Evolutionary conservation across 192 early-diverging fungal genomes (phyloP), one percentile per base, ranked within the genome.

Genomic region (Rhizophagus prolifer): DNA sequence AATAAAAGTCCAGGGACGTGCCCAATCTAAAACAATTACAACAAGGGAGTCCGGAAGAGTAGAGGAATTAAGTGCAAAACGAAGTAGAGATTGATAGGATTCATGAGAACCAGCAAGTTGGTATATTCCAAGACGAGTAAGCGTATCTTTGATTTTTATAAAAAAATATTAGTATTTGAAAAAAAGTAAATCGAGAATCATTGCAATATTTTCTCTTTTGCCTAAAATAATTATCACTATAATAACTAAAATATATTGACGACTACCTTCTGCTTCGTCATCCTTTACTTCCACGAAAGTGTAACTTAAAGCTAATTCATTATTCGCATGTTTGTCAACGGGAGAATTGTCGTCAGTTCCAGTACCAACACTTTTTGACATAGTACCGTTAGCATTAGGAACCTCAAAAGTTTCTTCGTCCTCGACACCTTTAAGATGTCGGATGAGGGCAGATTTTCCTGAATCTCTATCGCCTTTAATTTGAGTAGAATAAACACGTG

Each of bases 11-110:
- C 95, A 96, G 25, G 96, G 96, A 81, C 87, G 85, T 26, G 90
- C 86, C 96, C 96, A 98, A 84, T 98, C 96, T 59, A 98, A 84
- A 60, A 92, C 90, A 66, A 98, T 86, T 1, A 96, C 83, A 0
- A 93, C 90, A 31, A 91, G 80, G 0, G 90, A 85, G 71, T 90
- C 85, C 0, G 86, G 75, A 38, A 95, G 77, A 21, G 92, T 86
- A 25, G 88, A 85, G 44, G 86, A 80, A 75, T 89, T 91, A 61
- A 96, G 80, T 41, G 90, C 92, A 80, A 93, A 92, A 65, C 82
- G 84, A 41, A 96, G 83, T 73, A 95, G 82, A 63, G 88, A 88
- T 74, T 86, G 83, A 75, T 91, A 94, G 68, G 90, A 85, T 30
- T 86, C 81, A 66, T 90, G 84, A 76, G 89, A 88, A 59, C 90